These are phyloP conservation scores for Ophiostoma ulmi DNA, from an alignment of 2,329 filamentous ascomycete genomes.

Conservation along the genomic window DNA sequence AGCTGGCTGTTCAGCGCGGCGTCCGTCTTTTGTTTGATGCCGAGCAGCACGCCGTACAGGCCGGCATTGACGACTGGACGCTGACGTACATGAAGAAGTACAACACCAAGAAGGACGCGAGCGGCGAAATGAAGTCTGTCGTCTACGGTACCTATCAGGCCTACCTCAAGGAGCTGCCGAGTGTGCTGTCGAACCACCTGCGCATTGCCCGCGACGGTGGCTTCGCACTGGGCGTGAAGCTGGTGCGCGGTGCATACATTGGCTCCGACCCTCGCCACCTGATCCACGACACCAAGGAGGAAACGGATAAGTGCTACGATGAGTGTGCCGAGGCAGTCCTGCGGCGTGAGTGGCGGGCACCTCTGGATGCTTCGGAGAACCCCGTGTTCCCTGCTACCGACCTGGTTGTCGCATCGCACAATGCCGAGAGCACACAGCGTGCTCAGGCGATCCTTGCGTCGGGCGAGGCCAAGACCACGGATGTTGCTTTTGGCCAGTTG, in stretches of 20 bases:
- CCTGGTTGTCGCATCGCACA: constrained; percentile 78
- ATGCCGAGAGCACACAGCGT: constrained; percentile 62
- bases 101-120: constrained; percentile 58
- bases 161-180: constrained; percentile 62
- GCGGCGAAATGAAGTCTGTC: constrained; percentile 36
- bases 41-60: constrained; percentile 73
- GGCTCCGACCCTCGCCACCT: constrained; percentile 63
- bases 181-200: constrained; percentile 56
- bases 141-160: constrained; percentile 79
- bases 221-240: constrained; percentile 67
- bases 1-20: constrained; percentile 61
- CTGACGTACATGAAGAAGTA: constrained; percentile 70
- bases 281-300: constrained; percentile 66
- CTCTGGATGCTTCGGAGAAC: constrained; percentile 41
- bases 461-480: constrained; percentile 38
- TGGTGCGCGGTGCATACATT: constrained; percentile 71
- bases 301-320: constrained; percentile 70
- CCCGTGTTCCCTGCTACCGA: constrained; percentile 52
- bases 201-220: constrained; percentile 51
- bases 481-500: constrained; percentile 68
- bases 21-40: constrained; percentile 78
- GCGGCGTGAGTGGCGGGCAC: constrained; percentile 53
- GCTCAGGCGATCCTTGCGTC: constrained; percentile 49
- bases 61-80: constrained; percentile 76
- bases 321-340: constrained; percentile 63